phyloP scores from a whole-genome alignment of 139 green algal species.

The Chlamydomonas sphaeroides region DNA sequence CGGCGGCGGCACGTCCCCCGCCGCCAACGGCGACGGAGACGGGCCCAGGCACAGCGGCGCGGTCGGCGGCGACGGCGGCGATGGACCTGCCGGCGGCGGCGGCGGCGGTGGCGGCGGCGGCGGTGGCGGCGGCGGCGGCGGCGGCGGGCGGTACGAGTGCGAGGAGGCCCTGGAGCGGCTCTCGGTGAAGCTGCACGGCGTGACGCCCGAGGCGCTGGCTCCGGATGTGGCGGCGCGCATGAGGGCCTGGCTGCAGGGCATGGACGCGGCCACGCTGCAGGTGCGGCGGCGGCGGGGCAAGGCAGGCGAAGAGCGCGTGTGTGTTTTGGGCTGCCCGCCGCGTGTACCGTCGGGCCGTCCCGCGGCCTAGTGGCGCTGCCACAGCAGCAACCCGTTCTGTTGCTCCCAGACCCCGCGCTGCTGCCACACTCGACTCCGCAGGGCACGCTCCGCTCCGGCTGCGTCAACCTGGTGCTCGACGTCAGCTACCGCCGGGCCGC shows the following conservation, averaged over 20 bases:
- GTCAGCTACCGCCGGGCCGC: background rate
- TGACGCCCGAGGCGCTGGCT: conserved; percentile 22
- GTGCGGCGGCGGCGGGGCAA: background rate
- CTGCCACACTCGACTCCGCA: too few relatives aligned
- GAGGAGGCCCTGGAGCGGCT: conserved; percentile 26
- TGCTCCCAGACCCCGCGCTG: too few relatives aligned
- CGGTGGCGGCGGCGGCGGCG: background rate
- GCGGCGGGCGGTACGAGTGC: background rate
- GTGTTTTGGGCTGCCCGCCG: too few relatives aligned
- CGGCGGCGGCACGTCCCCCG: too few relatives aligned
- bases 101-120: background rate
- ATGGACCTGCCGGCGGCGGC: background rate
- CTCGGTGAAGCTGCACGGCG: conserved; percentile 28
- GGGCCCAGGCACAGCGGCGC: too few relatives aligned
- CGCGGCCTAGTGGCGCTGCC: too few relatives aligned
- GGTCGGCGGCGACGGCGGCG: background rate
- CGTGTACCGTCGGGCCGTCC: too few relatives aligned
- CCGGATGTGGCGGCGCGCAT: conserved; percentile 19
- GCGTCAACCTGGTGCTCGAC: conserved; percentile 28
- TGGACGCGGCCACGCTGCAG: conserved; percentile 30
- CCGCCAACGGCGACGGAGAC: too few relatives aligned
- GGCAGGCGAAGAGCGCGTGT: too few relatives aligned
- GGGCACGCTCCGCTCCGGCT: conserved; percentile 27
- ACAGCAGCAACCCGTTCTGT: too few relatives aligned
- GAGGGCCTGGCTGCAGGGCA: conserved; percentile 9